These are phyloP conservation scores for Durotheca rogersii DNA, from an alignment of 495 filamentous ascomycete species.

Conservation along the genomic window DNA sequence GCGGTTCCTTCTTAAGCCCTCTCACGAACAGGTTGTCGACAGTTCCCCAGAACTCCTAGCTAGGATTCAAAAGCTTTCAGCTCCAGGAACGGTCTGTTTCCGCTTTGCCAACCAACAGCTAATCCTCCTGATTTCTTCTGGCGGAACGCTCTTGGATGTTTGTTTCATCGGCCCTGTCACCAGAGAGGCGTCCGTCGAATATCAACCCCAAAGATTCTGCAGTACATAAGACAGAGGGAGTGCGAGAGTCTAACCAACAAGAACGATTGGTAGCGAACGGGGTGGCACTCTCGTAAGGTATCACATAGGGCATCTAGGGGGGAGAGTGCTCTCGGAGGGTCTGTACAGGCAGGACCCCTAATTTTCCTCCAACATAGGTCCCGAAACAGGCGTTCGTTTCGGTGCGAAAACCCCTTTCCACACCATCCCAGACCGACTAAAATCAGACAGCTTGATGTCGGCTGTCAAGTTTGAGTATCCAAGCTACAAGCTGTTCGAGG, in stretches of 20 bases:
- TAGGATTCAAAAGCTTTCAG: constrained; percentile 23
- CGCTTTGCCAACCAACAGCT: constrained; percentile 19
- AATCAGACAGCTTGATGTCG: constrained; percentile 52
- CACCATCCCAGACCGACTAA: constrained; percentile 12
- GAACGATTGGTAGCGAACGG: background rate
- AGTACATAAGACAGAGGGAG: constrained; percentile 33
- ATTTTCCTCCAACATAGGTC: constrained; percentile 29
- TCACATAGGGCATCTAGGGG: too few species aligned
- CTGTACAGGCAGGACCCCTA: constrained; percentile 19
- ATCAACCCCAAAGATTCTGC: constrained; percentile 20
- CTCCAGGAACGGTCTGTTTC: constrained; percentile 21
- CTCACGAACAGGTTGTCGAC: constrained; percentile 26
- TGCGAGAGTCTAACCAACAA: constrained; percentile 5
- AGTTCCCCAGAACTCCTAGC: constrained; percentile 28
- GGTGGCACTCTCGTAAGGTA: background rate
- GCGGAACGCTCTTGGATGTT: constrained; percentile 20
- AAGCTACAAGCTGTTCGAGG: constrained; percentile 54
- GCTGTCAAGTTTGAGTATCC: constrained; percentile 49
- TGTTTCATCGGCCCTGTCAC: constrained; percentile 30
- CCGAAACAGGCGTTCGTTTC: constrained; percentile 37
- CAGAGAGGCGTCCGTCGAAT: constrained; percentile 25
- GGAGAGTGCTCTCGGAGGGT: background rate
- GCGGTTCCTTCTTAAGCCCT: constrained; percentile 35
- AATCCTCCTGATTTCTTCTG: constrained; percentile 10
- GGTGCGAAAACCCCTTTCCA: constrained; percentile 15